phyloP scores from a whole-genome alignment of 2,329 filamentous ascomycete genomes.

The Delphinella strobiligena region DNA sequence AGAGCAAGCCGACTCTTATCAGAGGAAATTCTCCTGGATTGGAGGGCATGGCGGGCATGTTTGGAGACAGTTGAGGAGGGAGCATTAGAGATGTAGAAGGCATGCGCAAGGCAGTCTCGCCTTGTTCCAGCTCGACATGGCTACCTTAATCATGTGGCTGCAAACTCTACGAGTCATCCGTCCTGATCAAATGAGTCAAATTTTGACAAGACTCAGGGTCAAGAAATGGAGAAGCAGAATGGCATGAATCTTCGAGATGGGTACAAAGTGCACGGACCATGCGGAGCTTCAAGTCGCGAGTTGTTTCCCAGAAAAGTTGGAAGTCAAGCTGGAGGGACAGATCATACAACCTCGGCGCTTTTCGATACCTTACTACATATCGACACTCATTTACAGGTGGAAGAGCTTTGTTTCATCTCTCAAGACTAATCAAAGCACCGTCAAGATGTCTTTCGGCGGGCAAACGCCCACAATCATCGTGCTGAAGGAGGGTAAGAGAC shows the following conservation, averaged over 20 bases:
- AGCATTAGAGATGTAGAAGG: too few relatives aligned
- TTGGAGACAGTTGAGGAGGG: too few relatives aligned
- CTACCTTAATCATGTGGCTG: too few relatives aligned
- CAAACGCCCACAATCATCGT: constrained; percentile 97
- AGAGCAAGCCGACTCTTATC: constrained; percentile 23
- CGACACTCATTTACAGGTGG: not conserved
- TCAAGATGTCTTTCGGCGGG: constrained; percentile 81
- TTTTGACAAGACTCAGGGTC: too few relatives aligned
- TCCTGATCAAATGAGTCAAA: too few relatives aligned
- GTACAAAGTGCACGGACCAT: not conserved
- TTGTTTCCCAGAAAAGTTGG: not conserved
- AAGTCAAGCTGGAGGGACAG: not conserved
- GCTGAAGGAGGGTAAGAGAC: constrained; percentile 89
- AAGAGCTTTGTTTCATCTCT: too few relatives aligned
- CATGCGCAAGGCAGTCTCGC: too few relatives aligned
- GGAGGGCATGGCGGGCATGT: constrained; percentile 34
- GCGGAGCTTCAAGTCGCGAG: too few relatives aligned
- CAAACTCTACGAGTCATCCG: too few relatives aligned
- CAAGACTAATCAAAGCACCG: not conserved
- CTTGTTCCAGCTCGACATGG: too few relatives aligned
- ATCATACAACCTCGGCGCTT: not conserved
- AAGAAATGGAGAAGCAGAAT: too few relatives aligned
- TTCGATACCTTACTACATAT: not conserved
- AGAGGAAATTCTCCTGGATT: constrained; percentile 28
- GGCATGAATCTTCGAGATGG: not conserved